Percentiles rank a stretch among this genome's conserved stretches.
Evolutionary conservation across 352 stramenopile species (phyloP).

Genomic region (Globisporangium rhizosaccharum): DNA sequence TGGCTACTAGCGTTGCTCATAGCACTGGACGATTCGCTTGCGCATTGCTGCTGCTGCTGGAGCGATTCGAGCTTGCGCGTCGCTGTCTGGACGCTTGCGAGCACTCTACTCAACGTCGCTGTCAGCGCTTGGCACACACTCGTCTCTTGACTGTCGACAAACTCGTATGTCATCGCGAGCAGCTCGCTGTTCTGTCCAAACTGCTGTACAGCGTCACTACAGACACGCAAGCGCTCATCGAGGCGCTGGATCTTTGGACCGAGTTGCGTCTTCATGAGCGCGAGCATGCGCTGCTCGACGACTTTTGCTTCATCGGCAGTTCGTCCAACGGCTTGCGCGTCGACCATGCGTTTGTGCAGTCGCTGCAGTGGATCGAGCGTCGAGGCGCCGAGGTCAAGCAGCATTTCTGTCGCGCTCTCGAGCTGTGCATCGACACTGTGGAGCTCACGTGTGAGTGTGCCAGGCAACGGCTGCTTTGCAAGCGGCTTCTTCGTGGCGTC

Average conservation of each 20-base stretch:
- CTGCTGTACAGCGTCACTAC: not conserved
- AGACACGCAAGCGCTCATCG: constrained; percentile 1
- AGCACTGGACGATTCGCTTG: not conserved
- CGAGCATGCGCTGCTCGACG: constrained; percentile 48
- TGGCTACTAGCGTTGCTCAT: not conserved
- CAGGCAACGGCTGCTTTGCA: constrained; percentile 18
- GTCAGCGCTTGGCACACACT: constrained; percentile 5
- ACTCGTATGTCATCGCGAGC: constrained; percentile 11
- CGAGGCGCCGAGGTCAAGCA: constrained; percentile 22
- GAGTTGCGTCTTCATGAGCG: constrained; percentile 21
- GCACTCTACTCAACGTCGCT: not conserved
- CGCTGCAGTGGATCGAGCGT: constrained; percentile 47
- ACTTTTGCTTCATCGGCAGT: constrained; percentile 78
- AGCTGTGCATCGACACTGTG: constrained; percentile 13
- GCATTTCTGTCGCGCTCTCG: constrained; percentile 15
- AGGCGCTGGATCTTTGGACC: constrained; percentile 1
- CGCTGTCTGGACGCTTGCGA: not conserved
- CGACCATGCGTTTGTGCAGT: constrained; percentile 33
- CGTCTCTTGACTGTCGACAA: constrained; percentile 20
- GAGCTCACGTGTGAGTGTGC: constrained; percentile 17
- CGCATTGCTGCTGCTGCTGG: not conserved
- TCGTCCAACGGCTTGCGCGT: constrained; percentile 32
- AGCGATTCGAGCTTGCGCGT: not conserved
- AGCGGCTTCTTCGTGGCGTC: constrained; percentile 16
- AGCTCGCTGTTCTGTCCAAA: constrained; percentile 1